A percentile compares a stretch with the other conserved stretches of the same genome.
Conservation (phyloP, 805 yeast genomes). For the Ogataea sp. region DNA sequence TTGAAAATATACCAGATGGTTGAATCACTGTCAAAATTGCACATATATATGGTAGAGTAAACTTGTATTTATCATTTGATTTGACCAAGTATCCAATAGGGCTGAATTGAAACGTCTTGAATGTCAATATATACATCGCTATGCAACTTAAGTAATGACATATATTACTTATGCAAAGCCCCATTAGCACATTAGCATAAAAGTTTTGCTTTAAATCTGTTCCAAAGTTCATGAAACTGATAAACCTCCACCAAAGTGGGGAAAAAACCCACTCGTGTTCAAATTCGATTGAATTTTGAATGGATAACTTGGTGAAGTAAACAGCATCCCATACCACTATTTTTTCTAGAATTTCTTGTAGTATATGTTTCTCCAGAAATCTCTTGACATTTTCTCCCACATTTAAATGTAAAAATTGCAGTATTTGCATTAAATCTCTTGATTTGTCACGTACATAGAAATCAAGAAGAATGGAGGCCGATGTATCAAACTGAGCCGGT, state of each 20-base stretch:
- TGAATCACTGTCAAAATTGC: conserved; percentile 44
- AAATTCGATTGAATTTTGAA: conserved; percentile 38
- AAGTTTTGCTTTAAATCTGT: conserved; percentile 22
- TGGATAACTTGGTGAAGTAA: conserved; percentile 55
- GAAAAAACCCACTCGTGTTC: conserved; percentile 93
- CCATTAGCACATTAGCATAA: conserved; percentile 37
- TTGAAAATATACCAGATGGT: conserved; percentile 75
- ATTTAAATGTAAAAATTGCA: background rate
- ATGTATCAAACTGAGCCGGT: conserved; percentile 43
- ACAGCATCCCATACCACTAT: conserved; percentile 83
- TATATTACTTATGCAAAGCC: conserved; percentile 41
- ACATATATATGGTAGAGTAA: conserved; percentile 6
- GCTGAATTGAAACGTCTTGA: conserved; percentile 5
- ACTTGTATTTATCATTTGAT: conserved; percentile 1
- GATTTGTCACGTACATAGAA: conserved; percentile 10
- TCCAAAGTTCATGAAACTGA: conserved; percentile 9
- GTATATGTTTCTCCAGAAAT: conserved; percentile 1
- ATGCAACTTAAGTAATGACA: conserved; percentile 44
- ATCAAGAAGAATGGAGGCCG: conserved; percentile 30
- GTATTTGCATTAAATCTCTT: background rate
- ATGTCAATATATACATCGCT: conserved; percentile 43
- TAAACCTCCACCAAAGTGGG: conserved; percentile 59
- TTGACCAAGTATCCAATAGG: background rate
- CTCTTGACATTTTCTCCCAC: background rate
- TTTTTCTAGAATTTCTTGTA: conserved; percentile 31